phyloP scores from a whole-genome alignment of 768 basidiomycete species.

The Amyloporia xantha region DNA sequence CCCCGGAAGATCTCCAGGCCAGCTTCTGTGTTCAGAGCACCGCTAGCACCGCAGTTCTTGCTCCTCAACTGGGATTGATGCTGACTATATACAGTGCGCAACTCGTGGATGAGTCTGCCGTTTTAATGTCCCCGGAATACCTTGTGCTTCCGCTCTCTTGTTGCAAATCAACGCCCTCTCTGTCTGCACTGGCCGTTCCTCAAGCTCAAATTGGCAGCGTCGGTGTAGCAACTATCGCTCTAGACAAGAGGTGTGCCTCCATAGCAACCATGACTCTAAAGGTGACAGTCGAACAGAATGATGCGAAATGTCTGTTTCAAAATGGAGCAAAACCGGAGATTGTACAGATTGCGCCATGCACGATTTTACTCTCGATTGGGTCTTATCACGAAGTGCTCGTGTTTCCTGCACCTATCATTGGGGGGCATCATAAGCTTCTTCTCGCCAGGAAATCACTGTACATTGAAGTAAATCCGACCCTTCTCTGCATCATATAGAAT shows the following conservation, averaged over 20 bases:
- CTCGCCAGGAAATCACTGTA: constrained; percentile 52
- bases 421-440: constrained; percentile 31
- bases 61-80: constrained; percentile 11
- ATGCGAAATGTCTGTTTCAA: neutral
- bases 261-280: neutral
- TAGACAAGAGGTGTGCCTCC: neutral
- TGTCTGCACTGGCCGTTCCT: neutral
- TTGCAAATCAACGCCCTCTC: neutral
- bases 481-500: neutral
- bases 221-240: neutral
- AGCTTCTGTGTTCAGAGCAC: neutral
- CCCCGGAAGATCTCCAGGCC: constrained; percentile 10
- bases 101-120: constrained; percentile 15
- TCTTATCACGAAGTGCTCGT: constrained; percentile 21
- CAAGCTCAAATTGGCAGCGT: neutral
- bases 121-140: constrained; percentile 18
- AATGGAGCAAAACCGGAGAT: neutral
- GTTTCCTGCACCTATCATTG: constrained; percentile 41
- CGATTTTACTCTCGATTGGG: constrained; percentile 26
- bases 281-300: neutral
- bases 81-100: constrained; percentile 16
- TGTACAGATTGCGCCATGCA: constrained; percentile 26
- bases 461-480: constrained; percentile 26
- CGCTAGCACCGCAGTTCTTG: constrained; percentile 14
- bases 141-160: too few relatives aligned